Conservation (phyloP, 108 stramenopile genomes). For the Licmophora abbreviata region DNA sequence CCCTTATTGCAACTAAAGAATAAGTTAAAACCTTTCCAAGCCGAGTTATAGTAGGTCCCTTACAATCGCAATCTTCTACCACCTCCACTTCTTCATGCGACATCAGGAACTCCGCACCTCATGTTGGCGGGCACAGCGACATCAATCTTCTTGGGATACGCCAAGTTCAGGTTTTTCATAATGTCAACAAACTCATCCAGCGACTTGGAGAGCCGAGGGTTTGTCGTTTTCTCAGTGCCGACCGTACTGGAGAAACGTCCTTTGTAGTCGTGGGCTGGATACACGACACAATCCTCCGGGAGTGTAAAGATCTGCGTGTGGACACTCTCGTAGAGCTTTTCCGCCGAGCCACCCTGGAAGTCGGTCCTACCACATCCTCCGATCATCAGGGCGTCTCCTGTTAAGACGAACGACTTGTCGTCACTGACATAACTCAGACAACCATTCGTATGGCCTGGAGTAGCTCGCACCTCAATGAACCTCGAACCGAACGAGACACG, state of each 20-base stretch:
- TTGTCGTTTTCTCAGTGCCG: constrained; percentile 55
- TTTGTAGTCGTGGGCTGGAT: constrained; percentile 89
- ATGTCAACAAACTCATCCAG: constrained; percentile 82
- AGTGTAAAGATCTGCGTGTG: constrained; percentile 71
- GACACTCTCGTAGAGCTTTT: constrained; percentile 55
- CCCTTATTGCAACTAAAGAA: too few relatives aligned
- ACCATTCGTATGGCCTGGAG: constrained; percentile 88
- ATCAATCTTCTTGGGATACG: constrained; percentile 79
- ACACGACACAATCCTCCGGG: constrained; percentile 60
- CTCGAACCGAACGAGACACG: constrained; percentile 60
- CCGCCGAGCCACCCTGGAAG: constrained; percentile 73
- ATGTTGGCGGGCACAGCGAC: constrained; percentile 81
- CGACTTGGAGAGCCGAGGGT: constrained; percentile 66
- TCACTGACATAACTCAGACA: constrained; percentile 75
- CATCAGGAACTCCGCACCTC: constrained; percentile 63
- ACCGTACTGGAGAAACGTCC: constrained; percentile 54
- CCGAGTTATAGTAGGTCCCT: too few relatives aligned
- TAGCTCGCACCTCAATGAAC: constrained; percentile 49
- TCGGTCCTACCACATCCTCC: constrained; percentile 83
- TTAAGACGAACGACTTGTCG: constrained; percentile 78
- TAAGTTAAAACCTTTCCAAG: too few relatives aligned
- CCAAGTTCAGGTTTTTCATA: constrained; percentile 70
- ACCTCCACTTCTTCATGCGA: constrained; percentile 13
- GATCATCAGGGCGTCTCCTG: constrained; percentile 82
- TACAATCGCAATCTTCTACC: too few relatives aligned